Base-by-base conservation (phyloP, 164 flowering plant species). In the Sextonia rubra region DNA sequence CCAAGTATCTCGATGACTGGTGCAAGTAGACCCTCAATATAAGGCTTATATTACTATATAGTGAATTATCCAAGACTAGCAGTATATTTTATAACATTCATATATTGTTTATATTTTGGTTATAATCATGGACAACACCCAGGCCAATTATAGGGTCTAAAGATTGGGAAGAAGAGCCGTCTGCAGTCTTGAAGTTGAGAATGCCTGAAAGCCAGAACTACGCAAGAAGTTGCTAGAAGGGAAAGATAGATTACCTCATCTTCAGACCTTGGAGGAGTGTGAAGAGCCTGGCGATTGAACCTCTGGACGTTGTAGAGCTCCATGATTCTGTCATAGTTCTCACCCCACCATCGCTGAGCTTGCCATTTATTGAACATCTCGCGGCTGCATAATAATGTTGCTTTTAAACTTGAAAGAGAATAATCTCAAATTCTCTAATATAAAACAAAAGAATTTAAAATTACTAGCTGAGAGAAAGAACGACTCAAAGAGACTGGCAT, bases 291-390 rank as follows among this genome's bases (percentile, higher is more conserved):
- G 4, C 88, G 80, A 49, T 86, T 96, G 84, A 96, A 96, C 83
- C 90, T 92, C 82, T 92, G 98, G 2, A 96, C 99, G 75, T 96
- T 93, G 82, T 93, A 96, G 22, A 96, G 91, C 85, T 96, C 98
- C 91, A 91, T 87, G 58, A 96, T 91, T 44, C 98, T 69, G 72
- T 96, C 99, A 69, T 83, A 93, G 72, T 93, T 96, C 84, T 96
- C 99, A 9, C 97, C 98, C 99, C 99, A 96, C 99, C 99, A 96
- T 70, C 90, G 76, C 79, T 92, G 97, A 26, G 99, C 99, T 89
- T 96, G 89, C 92, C 92, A 93, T 79, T 93, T 93, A 75, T 91
- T 82, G 72, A 93, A 96, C 94, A 96, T 86, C 80, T 96, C 99
- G 1, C 99, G 98, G 86, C 99, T 96, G 74, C 83, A 20, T 85